A percentile compares a stretch with the other conserved stretches of the same genome.
Evolutionary conservation across 495 filamentous ascomycete genomes (phyloP).

Genomic region (Neurospora sp.): DNA sequence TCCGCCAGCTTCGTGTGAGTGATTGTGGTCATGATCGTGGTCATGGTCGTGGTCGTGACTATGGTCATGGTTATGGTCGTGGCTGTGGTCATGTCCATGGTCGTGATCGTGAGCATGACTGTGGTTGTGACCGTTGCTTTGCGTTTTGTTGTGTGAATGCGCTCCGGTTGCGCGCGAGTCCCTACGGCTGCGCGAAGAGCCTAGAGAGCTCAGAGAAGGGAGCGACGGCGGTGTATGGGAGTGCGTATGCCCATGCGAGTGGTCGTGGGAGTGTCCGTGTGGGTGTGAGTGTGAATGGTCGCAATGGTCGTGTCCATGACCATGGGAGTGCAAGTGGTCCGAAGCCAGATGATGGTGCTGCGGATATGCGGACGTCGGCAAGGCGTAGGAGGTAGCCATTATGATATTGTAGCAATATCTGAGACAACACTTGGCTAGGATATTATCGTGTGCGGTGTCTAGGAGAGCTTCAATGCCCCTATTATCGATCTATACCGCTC

Average conservation of each 20-base stretch:
- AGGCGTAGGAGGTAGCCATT: conserved; percentile 42
- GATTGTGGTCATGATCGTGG: conserved; percentile 9
- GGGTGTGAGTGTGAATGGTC: conserved; percentile 29
- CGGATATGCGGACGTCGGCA: conserved; percentile 38
- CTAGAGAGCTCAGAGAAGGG: conserved; percentile 13
- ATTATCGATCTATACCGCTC: not conserved
- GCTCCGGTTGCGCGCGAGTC: conserved; percentile 13
- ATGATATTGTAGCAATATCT: not conserved
- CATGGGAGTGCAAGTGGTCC: conserved; percentile 15
- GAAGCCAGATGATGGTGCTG: conserved; percentile 31
- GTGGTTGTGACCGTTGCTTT: conserved; percentile 17
- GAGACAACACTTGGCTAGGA: not conserved
- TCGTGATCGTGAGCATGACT: conserved; percentile 27
- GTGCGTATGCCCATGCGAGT: conserved; percentile 23
- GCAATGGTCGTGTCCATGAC: conserved; percentile 21
- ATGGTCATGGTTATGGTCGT: conserved; percentile 21
- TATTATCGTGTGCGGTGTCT: not conserved
- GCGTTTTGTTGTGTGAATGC: conserved; percentile 16
- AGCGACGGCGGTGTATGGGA: conserved; percentile 23
- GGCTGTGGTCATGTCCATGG: conserved; percentile 10
- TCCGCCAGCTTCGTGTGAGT: conserved; percentile 12
- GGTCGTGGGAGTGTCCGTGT: conserved; percentile 28
- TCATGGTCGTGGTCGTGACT: conserved; percentile 17
- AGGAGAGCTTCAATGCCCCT: conserved; percentile 16
- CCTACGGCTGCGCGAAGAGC: conserved; percentile 13